Evolutionary conservation across 805 yeast species (phyloP), one percentile per base, ranked within the genome.

Genomic region (Schwanniomyces vanrijiae): DNA sequence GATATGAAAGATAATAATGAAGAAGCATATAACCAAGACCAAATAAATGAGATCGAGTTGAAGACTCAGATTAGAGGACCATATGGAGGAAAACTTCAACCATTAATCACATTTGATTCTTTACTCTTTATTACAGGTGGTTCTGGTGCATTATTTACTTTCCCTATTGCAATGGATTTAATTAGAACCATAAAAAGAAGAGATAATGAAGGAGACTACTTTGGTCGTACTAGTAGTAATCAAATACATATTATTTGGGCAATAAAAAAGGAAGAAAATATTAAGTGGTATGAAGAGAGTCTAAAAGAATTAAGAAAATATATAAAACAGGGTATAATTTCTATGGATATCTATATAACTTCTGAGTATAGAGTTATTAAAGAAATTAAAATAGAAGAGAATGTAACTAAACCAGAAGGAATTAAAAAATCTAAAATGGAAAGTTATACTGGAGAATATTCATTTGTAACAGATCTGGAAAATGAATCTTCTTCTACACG

Each of bases 21-120:
- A 22, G 39, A 33, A 13, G 13, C 28, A 33, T 16, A 18, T 33
- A 25, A n/a, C 6, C 14, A 9, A 20, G 28, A 18, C 2, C 20
- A 26, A 28, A 16, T 16, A 10, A 28, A 18, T 7, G 34, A 53
- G 5, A 44, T 55, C 24, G 54, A 57, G 11, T 42, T 75, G 47
- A 72, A 69, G 34, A 76, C 72, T 0, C 43, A 62, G 3, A 60
- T 77, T 35, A 64, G 64, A 25, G 83, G 83, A 0, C 82, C 83
- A 0, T 71, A 64, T 49, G 81, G 81, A 0, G 78, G 73, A 2
- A 56, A 60, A 19, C 61, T 63, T 37, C 77, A 76, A 45, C 70
- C 76, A 3, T 60, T 76, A 29, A 54, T 64, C 8, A 61, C 69
- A 6, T 78, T 78, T 52, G 79, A 77, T 40, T 48, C 71, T 9